Conservation (phyloP, 2,329 filamentous ascomycete species). For the Sordariomycetes sp. region DNA sequence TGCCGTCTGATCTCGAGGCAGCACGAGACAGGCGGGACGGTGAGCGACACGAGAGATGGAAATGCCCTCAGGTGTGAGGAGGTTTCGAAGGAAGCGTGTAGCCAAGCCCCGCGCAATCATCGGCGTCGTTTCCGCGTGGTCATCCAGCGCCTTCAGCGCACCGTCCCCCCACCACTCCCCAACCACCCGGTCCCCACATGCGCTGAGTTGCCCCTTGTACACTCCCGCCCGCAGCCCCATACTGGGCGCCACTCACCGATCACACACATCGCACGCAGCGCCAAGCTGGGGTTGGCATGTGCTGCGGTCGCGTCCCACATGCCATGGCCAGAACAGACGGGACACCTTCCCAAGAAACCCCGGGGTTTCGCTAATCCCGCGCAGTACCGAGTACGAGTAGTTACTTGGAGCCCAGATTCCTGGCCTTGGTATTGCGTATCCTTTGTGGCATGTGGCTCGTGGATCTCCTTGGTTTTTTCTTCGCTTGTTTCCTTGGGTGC, state of each 20-base stretch:
- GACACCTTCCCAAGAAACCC: no score
- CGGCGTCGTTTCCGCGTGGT: neutral
- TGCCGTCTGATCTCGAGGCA: neutral
- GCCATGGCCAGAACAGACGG: neutral
- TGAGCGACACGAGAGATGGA: neutral
- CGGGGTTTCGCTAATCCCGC: no score
- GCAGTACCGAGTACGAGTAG: neutral
- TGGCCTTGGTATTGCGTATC: neutral
- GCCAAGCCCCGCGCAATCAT: neutral
- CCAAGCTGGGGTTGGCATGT: neutral
- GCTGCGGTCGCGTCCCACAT: neutral
- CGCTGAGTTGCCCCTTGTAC: neutral
- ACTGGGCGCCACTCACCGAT: neutral
- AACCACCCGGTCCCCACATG: neutral
- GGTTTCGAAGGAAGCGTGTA: neutral
- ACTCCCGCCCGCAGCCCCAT: neutral
- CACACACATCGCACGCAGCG: neutral
- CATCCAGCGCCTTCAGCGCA: neutral
- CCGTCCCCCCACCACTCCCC: neutral
- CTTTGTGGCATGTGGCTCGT: neutral
- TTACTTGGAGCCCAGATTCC: neutral
- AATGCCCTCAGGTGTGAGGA: neutral
- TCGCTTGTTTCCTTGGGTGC: neutral
- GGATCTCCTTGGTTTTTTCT: neutral
- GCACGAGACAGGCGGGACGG: neutral